Percentiles rank a stretch among this genome's conserved stretches.
These are phyloP conservation scores for Sclerotinia subarctica DNA, from an alignment of 2,329 filamentous ascomycete species.

Conservation along the genomic window DNA sequence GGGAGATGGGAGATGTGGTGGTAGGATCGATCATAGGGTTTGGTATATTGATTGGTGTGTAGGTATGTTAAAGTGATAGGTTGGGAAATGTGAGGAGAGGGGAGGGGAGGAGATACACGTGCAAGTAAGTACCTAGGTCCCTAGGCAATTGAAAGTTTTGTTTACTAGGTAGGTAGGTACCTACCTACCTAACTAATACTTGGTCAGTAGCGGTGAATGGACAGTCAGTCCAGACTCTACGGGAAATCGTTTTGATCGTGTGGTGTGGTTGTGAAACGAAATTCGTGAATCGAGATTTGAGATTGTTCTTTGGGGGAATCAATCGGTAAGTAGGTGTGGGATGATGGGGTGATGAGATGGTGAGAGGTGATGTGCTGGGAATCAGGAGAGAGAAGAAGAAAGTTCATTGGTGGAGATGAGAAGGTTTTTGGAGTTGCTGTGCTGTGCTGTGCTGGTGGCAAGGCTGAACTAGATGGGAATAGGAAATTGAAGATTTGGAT, in stretches of 20 bases:
- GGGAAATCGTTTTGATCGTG: no score
- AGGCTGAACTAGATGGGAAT: constrained; percentile 6
- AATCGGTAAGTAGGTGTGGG: neutral
- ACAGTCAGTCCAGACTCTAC: no score
- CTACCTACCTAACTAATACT: neutral
- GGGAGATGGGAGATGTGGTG: no score
- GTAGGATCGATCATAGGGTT: neutral
- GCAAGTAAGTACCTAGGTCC: neutral
- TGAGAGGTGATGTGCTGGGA: neutral
- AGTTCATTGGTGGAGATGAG: neutral
- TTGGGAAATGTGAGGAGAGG: neutral
- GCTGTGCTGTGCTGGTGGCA: neutral
- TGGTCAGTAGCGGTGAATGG: neutral
- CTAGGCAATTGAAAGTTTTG: neutral
- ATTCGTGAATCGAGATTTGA: no score
- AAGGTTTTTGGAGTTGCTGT: neutral
- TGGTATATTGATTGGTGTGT: neutral
- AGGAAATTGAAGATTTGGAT: neutral
- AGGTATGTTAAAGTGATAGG: neutral
- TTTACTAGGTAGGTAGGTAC: no score
- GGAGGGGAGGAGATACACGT: neutral
- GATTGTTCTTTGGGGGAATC: no score
- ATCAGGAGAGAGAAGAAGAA: no score
- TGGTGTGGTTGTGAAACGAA: neutral
- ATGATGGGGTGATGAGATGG: neutral